These are phyloP conservation scores for Aspergillus novofumigatus DNA, from an alignment of 2,329 filamentous ascomycete species.

Conservation along the genomic window DNA sequence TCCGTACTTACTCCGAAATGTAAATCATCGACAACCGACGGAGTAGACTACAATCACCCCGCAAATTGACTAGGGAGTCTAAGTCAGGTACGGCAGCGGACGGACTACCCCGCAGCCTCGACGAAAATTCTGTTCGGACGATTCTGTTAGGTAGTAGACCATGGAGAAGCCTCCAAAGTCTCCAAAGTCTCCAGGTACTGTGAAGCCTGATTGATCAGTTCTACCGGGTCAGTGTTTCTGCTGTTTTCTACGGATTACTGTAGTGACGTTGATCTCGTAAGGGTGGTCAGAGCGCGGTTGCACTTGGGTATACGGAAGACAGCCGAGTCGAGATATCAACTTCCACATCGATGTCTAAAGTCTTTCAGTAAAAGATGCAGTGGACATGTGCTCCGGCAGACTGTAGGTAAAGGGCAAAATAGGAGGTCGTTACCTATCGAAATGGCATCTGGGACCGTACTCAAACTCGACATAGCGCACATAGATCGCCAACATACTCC, in stretches of 20 bases:
- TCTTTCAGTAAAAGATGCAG: background rate
- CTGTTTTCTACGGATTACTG: background rate
- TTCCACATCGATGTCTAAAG: background rate
- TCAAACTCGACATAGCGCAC: background rate
- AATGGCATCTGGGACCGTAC: background rate
- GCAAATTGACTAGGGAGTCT: conserved; percentile 16
- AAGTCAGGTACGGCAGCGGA: conserved; percentile 18
- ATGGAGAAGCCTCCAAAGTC: background rate
- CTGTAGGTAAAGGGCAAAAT: background rate
- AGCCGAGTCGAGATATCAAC: background rate
- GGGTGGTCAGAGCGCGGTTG: background rate
- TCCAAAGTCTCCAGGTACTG: background rate
- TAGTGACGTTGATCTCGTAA: background rate
- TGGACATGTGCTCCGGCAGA: background rate
- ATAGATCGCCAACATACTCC: background rate
- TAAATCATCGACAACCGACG: conserved; percentile 34
- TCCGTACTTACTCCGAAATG: conserved; percentile 29
- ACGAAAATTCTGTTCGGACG: conserved; percentile 5
- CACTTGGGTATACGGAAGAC: background rate
- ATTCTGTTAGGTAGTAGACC: conserved; percentile 11
- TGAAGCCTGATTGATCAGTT: background rate
- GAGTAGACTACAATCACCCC: conserved; percentile 5
- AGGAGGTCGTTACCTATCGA: background rate
- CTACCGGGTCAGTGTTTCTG: background rate
- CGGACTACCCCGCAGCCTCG: conserved; percentile 17